A percentile compares a stretch with the other conserved stretches of the same genome.
Conservation (phyloP, 2,329 filamentous ascomycete species). For the Triangularia verruculosa region DNA sequence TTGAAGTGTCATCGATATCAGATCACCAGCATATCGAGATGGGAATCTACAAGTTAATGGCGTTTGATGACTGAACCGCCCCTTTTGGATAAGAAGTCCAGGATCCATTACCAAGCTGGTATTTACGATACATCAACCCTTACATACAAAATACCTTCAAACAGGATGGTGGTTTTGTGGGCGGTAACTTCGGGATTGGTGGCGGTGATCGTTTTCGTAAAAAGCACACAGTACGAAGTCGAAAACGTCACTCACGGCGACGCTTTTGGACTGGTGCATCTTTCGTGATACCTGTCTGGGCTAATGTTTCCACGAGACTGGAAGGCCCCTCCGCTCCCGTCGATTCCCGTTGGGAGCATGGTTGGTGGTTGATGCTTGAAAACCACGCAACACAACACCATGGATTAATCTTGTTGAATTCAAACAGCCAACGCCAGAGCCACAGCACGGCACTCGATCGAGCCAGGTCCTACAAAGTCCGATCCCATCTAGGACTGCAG, state of each 20-base stretch:
- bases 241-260: neutral
- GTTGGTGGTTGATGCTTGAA: neutral
- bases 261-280: neutral
- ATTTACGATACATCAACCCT: neutral
- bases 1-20: neutral
- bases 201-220: neutral
- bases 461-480: neutral
- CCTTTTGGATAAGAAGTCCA: neutral
- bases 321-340: neutral
- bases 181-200: constrained; percentile 1
- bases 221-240: neutral
- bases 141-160: too few relatives aligned
- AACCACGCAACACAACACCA: neutral
- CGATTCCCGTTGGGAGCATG: neutral
- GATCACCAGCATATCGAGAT: neutral
- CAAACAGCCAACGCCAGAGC: neutral
- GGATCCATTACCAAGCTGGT: neutral
- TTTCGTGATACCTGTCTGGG: neutral
- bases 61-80: neutral
- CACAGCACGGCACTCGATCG: too few relatives aligned
- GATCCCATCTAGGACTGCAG: neutral
- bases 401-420: neutral
- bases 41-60: neutral
- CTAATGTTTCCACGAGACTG: neutral
- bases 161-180: neutral